Evolutionary conservation across 2,329 filamentous ascomycete genomes (phyloP).

Genomic region (Lizonia empirigonia): DNA sequence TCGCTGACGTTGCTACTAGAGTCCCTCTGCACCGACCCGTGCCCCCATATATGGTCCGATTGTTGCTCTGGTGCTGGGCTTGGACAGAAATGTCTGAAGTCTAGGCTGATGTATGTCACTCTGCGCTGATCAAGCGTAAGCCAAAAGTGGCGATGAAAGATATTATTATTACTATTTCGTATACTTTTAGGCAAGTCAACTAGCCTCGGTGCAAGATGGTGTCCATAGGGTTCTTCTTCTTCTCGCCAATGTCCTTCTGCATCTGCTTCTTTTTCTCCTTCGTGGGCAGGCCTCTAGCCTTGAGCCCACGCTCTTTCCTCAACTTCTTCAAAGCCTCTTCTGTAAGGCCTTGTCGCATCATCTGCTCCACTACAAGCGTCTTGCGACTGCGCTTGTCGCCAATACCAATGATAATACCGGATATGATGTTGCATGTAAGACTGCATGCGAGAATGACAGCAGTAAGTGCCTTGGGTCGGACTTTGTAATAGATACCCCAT

Average conservation of each 20-base stretch:
- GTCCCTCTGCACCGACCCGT: constrained; percentile 31
- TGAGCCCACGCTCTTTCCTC: constrained; percentile 51
- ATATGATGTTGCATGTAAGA: constrained; percentile 77
- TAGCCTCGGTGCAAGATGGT: constrained; percentile 36
- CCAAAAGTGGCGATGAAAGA: background rate
- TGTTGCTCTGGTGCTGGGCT: background rate
- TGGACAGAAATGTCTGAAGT: background rate
- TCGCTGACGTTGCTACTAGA: constrained; percentile 30
- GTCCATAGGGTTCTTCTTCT: constrained; percentile 34
- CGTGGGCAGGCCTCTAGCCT: constrained; percentile 36
- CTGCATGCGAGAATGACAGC: constrained; percentile 80
- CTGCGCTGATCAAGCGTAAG: no score
- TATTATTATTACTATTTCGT: constrained; percentile 2
- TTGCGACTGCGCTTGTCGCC: constrained; percentile 79
- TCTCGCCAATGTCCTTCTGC: constrained; percentile 25
- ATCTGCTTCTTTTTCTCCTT: constrained; percentile 32
- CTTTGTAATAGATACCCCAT: constrained; percentile 75
- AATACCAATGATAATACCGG: constrained; percentile 75
- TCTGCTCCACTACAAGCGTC: constrained; percentile 79
- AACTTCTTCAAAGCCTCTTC: constrained; percentile 64
- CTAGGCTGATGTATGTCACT: no score
- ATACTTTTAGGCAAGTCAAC: background rate
- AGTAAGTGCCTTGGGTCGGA: constrained; percentile 74
- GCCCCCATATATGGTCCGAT: constrained; percentile 31
- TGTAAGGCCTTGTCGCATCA: constrained; percentile 78